Base-by-base conservation (phyloP, 2,329 filamentous ascomycete genomes). In the Cladosporium velox region DNA sequence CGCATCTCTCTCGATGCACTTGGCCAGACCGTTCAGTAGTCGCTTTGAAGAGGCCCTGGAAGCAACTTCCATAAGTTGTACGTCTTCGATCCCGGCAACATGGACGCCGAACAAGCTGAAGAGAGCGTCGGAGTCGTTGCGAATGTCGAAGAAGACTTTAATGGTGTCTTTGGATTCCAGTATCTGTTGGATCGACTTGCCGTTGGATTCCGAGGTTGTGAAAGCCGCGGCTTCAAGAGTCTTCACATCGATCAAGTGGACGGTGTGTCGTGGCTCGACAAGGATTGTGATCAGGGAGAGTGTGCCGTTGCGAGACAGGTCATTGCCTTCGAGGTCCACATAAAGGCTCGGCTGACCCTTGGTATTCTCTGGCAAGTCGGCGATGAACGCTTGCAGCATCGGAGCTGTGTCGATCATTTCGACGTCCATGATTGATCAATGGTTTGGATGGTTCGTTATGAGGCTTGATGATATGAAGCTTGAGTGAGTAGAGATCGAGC, bases 81-180 rank as follows among this genome's bases (percentile, higher is more conserved):
- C 63, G 69, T 88, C 85, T 2, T 81, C 67, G 12, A 87, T 71
- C 0, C 83, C 81, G 0, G 69, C 66, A 0, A 88, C 70, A 0
- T 65, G 32, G 67, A 88, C 77, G 0, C 71, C 49, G 68, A 76
- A 87, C 34, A 80, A 81, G 55, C 51, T 71, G 70, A 78, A 86
- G 0, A 89, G 73, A 0, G 86, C 85, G 69, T 88, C 83, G 0
- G 86, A 85, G 69, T 87, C 85, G 68, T 84, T 85, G 2, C 85
- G 83, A 18, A 88, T 78, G 66, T 89, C 86, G 70, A 87, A 88
- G 67, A 88, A 80, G 34, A 83, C 81, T 68, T 88, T 88, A 0
- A 76, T 73, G 58, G 8, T 0, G 67, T 6, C 28, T 30, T 30
- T 30, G 0, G 77, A 79, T 72, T 87, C 81, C 0, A 87, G 72